Evolutionary conservation across 345 rosid genomes (phyloP).

Genomic region (Conringia planisiliqua): DNA sequence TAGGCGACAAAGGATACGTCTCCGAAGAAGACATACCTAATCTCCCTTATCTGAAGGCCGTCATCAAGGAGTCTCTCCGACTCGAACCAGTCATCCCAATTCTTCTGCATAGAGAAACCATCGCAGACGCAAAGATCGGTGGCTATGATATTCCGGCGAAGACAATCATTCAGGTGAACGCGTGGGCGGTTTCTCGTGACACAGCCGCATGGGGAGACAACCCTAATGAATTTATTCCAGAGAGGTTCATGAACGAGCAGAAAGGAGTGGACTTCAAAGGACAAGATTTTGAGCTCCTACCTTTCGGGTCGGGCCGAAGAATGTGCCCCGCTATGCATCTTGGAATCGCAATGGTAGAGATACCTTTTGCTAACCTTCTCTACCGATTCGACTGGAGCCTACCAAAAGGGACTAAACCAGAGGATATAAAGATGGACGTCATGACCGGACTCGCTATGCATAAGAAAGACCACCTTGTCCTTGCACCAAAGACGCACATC

Average conservation of each 20-base stretch:
- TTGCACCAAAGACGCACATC: slow-evolving; percentile 15
- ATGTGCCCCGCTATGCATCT: slow-evolving; percentile 36
- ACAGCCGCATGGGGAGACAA: slow-evolving; percentile 29
- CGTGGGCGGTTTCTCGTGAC: slow-evolving; percentile 37
- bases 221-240: slow-evolving; percentile 30
- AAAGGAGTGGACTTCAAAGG: slow-evolving; percentile 35
- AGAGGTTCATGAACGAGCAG: slow-evolving; percentile 28
- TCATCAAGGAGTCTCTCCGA: slow-evolving; percentile 28
- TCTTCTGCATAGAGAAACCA: slow-evolving; percentile 32
- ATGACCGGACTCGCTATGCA: slow-evolving; percentile 38
- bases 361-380: slow-evolving; percentile 32
- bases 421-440: slow-evolving; percentile 35
- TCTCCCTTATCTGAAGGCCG: slow-evolving; percentile 28
- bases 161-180: slow-evolving; percentile 33
- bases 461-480: slow-evolving; percentile 31
- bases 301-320: slow-evolving; percentile 29
- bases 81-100: slow-evolving; percentile 35
- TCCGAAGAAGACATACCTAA: slow-evolving; percentile 34
- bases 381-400: slow-evolving; percentile 30
- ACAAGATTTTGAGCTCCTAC: slow-evolving; percentile 32
- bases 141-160: slow-evolving; percentile 32
- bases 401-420: slow-evolving; percentile 24
- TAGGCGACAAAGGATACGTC: slow-evolving; percentile 31
- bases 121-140: slow-evolving; percentile 30
- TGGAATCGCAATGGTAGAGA: slow-evolving; percentile 33